These are phyloP conservation scores for Pichia phayaonensis DNA, from an alignment of 805 yeast species.

Conservation along the genomic window DNA sequence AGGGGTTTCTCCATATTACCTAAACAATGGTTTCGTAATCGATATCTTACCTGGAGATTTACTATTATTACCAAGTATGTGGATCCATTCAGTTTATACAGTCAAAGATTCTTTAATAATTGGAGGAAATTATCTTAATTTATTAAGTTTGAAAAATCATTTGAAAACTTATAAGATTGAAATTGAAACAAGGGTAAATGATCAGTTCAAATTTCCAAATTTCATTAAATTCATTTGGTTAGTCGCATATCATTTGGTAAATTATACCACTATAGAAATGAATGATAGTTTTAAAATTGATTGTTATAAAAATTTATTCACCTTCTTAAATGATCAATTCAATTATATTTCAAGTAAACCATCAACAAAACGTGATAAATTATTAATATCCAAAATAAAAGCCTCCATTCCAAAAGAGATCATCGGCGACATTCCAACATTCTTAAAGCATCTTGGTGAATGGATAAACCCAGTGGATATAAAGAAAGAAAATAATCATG, in stretches of 20 bases:
- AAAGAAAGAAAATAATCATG: background rate
- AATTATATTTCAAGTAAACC: background rate
- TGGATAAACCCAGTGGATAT: background rate
- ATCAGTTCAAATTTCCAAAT: conserved; percentile 69
- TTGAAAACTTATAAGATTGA: conserved; percentile 57
- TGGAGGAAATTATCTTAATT: conserved; percentile 81
- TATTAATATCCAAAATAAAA: conserved; percentile 34
- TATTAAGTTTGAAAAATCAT: conserved; percentile 56
- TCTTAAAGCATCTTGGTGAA: background rate
- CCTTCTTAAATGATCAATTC: conserved; percentile 16
- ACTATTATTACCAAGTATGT: conserved; percentile 80
- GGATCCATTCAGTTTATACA: conserved; percentile 88
- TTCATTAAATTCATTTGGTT: conserved; percentile 68
- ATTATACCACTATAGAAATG: background rate
- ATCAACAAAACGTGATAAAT: background rate
- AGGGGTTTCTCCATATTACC: conserved; percentile 16
- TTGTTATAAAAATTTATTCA: conserved; percentile 15
- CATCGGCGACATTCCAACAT: conserved; percentile 5
- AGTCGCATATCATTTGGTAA: conserved; percentile 39
- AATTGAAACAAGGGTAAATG: conserved; percentile 59
- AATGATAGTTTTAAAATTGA: conserved; percentile 14
- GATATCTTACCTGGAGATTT: conserved; percentile 54
- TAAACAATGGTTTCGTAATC: conserved; percentile 31
- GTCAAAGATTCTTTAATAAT: conserved; percentile 74
- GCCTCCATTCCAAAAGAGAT: conserved; percentile 21